These are phyloP conservation scores for Monilinia aucupariae DNA, from an alignment of 2,329 filamentous ascomycete genomes.

Conservation along the genomic window DNA sequence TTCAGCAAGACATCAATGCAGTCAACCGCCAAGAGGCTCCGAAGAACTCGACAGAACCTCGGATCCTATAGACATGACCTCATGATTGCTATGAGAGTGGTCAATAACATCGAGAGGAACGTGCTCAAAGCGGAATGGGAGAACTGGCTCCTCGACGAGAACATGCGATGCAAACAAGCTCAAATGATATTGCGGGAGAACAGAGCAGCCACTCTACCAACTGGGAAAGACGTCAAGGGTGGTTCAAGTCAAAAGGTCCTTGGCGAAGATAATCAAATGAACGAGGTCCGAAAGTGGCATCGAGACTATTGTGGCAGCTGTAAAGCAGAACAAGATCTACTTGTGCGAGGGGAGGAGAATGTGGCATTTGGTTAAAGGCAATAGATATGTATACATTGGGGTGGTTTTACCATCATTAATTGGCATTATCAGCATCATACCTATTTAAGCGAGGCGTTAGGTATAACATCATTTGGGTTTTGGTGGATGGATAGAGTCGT, in stretches of 20 bases:
- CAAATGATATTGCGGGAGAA: slow-evolving; percentile 42
- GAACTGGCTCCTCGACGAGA: slow-evolving; percentile 82
- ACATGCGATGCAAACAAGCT: slow-evolving; percentile 63
- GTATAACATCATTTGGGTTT: slow-evolving; percentile 1
- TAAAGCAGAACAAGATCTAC: slow-evolving; percentile 33
- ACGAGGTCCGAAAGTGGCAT: slow-evolving; percentile 51
- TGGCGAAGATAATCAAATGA: slow-evolving; percentile 35
- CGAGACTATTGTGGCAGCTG: slow-evolving; percentile 60
- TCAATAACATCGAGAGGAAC: slow-evolving; percentile 84
- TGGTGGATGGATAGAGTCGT: neutral
- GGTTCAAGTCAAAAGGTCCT: slow-evolving; percentile 24
- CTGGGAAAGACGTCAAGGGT: slow-evolving; percentile 27
- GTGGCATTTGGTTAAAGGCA: slow-evolving; percentile 27
- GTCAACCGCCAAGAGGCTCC: slow-evolving; percentile 57
- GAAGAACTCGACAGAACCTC: slow-evolving; percentile 75
- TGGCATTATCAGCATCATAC: neutral
- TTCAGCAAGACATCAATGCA: slow-evolving; percentile 46
- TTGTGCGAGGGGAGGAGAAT: slow-evolving; percentile 25
- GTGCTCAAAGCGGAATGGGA: slow-evolving; percentile 87
- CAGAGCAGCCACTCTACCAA: slow-evolving; percentile 24
- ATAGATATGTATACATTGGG: slow-evolving; percentile 4
- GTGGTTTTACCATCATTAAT: neutral
- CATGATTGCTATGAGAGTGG: slow-evolving; percentile 80
- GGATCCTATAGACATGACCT: slow-evolving; percentile 84
- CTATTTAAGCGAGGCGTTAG: slow-evolving; percentile 18